phyloP scores from a whole-genome alignment of 2,329 filamentous ascomycete species.

The Hymenoscyphus linearis region DNA sequence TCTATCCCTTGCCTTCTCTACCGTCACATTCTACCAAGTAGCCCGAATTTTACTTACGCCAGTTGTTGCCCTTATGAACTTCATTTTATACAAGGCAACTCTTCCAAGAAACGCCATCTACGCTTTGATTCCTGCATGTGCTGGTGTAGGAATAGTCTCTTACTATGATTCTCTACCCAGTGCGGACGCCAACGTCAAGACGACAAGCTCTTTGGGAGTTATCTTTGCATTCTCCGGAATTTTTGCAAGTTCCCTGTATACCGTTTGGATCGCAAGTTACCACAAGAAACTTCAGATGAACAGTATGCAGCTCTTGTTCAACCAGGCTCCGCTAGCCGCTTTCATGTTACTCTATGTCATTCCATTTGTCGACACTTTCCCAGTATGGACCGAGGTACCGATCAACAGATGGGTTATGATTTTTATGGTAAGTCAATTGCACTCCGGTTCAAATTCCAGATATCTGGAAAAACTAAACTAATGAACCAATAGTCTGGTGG shows the following conservation, averaged over 20 bases:
- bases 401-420: conserved; percentile 53
- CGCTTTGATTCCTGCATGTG: conserved; percentile 55
- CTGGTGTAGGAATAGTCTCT: conserved; percentile 60
- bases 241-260: conserved; percentile 61
- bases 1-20: conserved; percentile 60
- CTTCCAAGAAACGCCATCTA: conserved; percentile 47
- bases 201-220: conserved; percentile 54
- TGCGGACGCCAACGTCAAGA: conserved; percentile 44
- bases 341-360: conserved; percentile 61
- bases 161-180: conserved; percentile 60
- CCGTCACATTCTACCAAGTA: conserved; percentile 66
- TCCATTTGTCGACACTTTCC: conserved; percentile 60
- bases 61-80: conserved; percentile 60
- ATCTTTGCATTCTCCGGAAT: conserved; percentile 60
- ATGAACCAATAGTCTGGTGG: conserved; percentile 47
- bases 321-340: conserved; percentile 59
- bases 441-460: not conserved
- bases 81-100: conserved; percentile 50
- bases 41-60: conserved; percentile 63
- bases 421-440: conserved; percentile 40
- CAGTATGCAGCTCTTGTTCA: conserved; percentile 65
- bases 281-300: conserved; percentile 60
- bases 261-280: conserved; percentile 62
- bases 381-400: conserved; percentile 48
- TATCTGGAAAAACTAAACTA: conserved; percentile 10